A percentile compares a stretch with the other conserved stretches of the same genome.
Conservation (phyloP, 2,329 filamentous ascomycete species). For the Aspergillus ustus region DNA sequence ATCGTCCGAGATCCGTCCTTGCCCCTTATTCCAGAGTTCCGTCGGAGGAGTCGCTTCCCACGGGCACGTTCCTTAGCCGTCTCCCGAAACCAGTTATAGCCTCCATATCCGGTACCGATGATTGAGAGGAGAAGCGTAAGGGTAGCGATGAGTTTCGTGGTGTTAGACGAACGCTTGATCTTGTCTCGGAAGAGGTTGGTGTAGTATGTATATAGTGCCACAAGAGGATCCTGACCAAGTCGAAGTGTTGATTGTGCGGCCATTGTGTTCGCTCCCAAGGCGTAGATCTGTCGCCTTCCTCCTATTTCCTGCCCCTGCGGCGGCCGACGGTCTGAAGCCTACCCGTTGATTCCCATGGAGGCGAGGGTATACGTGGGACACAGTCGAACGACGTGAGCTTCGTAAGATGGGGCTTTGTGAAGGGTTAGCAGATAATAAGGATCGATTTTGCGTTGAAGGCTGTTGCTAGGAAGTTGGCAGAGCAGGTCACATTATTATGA, state of each 20-base stretch:
- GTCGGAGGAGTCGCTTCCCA: slow-evolving; percentile 78
- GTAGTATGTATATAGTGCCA: slow-evolving; percentile 61
- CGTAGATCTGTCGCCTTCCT: not conserved
- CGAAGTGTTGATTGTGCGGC: slow-evolving; percentile 85
- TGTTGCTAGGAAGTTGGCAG: slow-evolving; percentile 8
- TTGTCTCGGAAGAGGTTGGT: slow-evolving; percentile 53
- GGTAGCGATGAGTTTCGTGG: slow-evolving; percentile 74
- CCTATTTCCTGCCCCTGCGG: slow-evolving; percentile 14
- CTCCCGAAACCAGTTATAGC: slow-evolving; percentile 75
- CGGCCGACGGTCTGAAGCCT: slow-evolving; percentile 22
- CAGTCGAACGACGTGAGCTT: not conserved
- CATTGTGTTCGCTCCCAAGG: slow-evolving; percentile 58
- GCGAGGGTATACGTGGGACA: slow-evolving; percentile 12
- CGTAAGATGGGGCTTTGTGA: not conserved
- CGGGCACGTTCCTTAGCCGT: slow-evolving; percentile 79
- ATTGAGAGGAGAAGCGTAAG: slow-evolving; percentile 78
- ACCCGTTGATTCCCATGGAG: slow-evolving; percentile 25
- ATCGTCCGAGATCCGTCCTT: slow-evolving; percentile 96
- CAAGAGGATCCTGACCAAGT: slow-evolving; percentile 68
- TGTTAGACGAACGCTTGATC: slow-evolving; percentile 68
- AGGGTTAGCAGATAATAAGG: not conserved
- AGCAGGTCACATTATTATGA: slow-evolving; percentile 21
- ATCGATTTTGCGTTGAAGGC: not conserved
- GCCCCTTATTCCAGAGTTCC: slow-evolving; percentile 89
- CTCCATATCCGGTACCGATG: slow-evolving; percentile 76